Conservation (phyloP, 2,329 filamentous ascomycete genomes). For the Juglanconis oblonga region DNA sequence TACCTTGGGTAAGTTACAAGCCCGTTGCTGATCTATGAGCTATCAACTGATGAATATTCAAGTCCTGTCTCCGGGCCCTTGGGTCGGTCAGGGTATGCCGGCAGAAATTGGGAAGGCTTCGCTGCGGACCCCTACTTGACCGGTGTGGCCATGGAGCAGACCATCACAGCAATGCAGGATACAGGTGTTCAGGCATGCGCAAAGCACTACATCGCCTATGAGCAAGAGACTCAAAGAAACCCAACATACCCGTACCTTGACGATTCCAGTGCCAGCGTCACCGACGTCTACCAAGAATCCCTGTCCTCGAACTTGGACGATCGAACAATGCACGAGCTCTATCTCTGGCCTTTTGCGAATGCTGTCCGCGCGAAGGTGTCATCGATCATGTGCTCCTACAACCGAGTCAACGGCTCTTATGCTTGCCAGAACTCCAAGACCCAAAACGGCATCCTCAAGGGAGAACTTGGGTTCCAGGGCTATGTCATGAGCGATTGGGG, state of each 20-base stretch:
- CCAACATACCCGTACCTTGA: conserved; percentile 8
- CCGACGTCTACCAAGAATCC: conserved; percentile 55
- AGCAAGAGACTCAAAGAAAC: conserved; percentile 56
- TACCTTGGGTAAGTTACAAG: conserved; percentile 52
- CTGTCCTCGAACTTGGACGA: conserved; percentile 65
- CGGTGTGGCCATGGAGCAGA: conserved; percentile 67
- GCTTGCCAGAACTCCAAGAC: conserved; percentile 72
- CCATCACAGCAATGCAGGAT: conserved; percentile 73
- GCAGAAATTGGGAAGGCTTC: conserved; percentile 61
- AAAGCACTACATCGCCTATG: conserved; percentile 70
- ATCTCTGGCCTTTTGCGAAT: conserved; percentile 72
- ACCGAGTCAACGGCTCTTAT: conserved; percentile 75
- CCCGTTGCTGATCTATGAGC: neutral
- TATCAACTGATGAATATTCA: neutral
- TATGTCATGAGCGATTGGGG: conserved; percentile 72
- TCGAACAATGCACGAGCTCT: conserved; percentile 68
- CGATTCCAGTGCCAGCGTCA: conserved; percentile 32
- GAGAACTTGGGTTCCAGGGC: conserved; percentile 73
- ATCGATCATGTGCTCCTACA: conserved; percentile 63
- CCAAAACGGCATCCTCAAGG: conserved; percentile 70
- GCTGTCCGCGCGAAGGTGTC: conserved; percentile 65
- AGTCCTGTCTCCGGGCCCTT: conserved; percentile 11
- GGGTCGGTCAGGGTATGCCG: conserved; percentile 36
- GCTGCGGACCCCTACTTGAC: conserved; percentile 72
- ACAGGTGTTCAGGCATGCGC: conserved; percentile 76